These are phyloP conservation scores for Curvularia sp. DNA, from an alignment of 2,329 filamentous ascomycete genomes.

Conservation along the genomic window DNA sequence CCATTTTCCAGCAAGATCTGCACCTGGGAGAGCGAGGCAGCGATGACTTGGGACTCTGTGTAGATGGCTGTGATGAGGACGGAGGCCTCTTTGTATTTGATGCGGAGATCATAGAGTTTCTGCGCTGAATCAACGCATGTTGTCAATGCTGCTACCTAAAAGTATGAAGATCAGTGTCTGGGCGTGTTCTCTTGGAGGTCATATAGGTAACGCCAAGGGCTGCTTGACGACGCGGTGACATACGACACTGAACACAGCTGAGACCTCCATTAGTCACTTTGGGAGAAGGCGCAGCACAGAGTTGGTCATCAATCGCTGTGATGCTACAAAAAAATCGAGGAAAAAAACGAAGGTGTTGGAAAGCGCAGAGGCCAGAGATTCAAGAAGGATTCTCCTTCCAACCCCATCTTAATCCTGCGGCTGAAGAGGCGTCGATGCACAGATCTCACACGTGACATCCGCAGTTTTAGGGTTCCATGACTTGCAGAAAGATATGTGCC, in stretches of 20 bases:
- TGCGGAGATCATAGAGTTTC: slow-evolving; percentile 39
- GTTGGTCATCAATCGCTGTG: not conserved
- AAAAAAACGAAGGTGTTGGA: not conserved
- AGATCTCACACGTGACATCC: slow-evolving; percentile 12
- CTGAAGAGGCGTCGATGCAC: slow-evolving; percentile 8
- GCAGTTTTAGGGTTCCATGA: not conserved
- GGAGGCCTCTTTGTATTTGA: slow-evolving; percentile 41
- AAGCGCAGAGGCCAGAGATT: not conserved
- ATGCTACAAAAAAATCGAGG: not conserved
- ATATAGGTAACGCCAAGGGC: not conserved
- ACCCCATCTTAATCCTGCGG: not conserved
- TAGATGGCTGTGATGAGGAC: slow-evolving; percentile 44
- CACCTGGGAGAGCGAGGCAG: slow-evolving; percentile 43
- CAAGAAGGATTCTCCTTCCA: slow-evolving; percentile 3
- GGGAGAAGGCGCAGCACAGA: not conserved
- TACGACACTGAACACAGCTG: slow-evolving; percentile 18
- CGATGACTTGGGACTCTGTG: slow-evolving; percentile 44
- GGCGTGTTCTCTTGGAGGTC: slow-evolving; percentile 1
- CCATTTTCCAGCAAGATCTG: slow-evolving; percentile 40
- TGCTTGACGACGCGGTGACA: not conserved
- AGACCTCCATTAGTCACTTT: slow-evolving; percentile 13
- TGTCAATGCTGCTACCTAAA: slow-evolving; percentile 32
- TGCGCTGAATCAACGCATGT: slow-evolving; percentile 42
- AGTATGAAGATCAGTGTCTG: slow-evolving; percentile 11
- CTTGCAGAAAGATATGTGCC: not conserved